A percentile compares a stretch with the other conserved stretches of the same genome.
Conservation (phyloP, 169 alveolate genomes). For the Babesia caballi region DNA sequence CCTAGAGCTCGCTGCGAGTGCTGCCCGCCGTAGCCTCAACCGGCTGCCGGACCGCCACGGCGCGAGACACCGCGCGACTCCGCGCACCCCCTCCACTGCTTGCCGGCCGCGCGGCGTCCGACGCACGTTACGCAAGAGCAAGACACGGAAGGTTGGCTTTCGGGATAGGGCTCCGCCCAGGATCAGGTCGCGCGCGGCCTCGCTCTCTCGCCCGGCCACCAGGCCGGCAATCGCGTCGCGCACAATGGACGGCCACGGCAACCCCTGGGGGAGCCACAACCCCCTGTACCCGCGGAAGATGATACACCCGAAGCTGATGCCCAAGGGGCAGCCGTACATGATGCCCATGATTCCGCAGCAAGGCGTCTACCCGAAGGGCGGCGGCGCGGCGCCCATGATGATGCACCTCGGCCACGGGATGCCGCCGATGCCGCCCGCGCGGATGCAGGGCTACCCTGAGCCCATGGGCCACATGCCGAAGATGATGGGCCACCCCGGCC, state of each 20-base stretch:
- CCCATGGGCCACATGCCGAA: neutral
- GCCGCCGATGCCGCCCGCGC: slow-evolving; percentile 9
- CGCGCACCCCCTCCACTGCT: no score
- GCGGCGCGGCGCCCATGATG: neutral
- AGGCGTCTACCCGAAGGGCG: slow-evolving; percentile 3
- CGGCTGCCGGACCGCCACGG: no score
- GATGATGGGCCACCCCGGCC: slow-evolving; percentile 18
- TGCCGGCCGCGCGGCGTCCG: no score
- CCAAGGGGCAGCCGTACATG: slow-evolving; percentile 24
- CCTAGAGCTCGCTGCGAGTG: no score
- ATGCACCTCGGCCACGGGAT: neutral
- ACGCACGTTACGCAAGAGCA: no score
- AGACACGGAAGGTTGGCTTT: no score
- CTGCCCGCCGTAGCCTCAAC: no score
- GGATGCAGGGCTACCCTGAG: neutral
- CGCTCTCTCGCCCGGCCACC: no score
- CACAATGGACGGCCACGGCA: slow-evolving; percentile 23
- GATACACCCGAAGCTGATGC: slow-evolving; percentile 26
- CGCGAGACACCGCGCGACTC: no score
- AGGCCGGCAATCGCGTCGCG: no score
- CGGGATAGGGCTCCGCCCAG: no score
- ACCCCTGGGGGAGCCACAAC: slow-evolving; percentile 12
- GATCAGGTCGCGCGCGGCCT: no score
- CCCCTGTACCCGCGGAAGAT: neutral
- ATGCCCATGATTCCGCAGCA: slow-evolving; percentile 15